Evolutionary conservation across 2,329 filamentous ascomycete species (phyloP), one percentile per base, ranked within the genome.

Genomic region (Hypoxylon sp.): DNA sequence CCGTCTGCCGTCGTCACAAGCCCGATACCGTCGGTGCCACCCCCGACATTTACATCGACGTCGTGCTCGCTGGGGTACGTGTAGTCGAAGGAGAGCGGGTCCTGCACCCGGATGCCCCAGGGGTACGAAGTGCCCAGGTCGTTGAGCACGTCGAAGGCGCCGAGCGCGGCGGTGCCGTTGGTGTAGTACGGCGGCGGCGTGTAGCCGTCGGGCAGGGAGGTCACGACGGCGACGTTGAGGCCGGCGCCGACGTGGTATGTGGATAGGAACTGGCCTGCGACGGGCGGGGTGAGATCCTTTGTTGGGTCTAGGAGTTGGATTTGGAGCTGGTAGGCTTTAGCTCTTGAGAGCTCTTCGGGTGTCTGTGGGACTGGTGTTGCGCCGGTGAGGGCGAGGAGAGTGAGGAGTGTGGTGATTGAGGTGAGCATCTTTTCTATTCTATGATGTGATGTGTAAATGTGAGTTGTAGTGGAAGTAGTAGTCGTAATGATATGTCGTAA

Each of bases 251-350:
- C 64, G 61, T 60, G 65, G 5, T 43, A 3, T 9, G 30, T 28
- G n/a, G n/a, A 19, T 3, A 71, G 52, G 55, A 43, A 69, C 2
- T 45, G 36, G 34, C 68, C 68, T 1, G 56, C 51, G 5, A 71
- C 36, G 1, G 65, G 28, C 9, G 66, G 65, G 32, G 53, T 25
- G 9, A 71, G 53, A 30, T 71, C 66, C 13, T 58, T 53, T 2
- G 62, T 28, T 13, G 59, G 55, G 62, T 63, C 62, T 28, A 34
- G 58, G 1, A 70, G 65, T 34, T 63, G 36, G 32, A 58, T 52
- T 25, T 63, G 59, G 5, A 70, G 68, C 2, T 70, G 30, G 68
- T 63, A 70, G 17, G 48, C 67, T 2, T 65, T 67, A 14, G 64
- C 46, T 2, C 34, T 13, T 14, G 65, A 65, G 38, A 69, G 53